Base-by-base conservation (phyloP, 108 stramenopile species). In the Asterionellopsis glacialis region DNA sequence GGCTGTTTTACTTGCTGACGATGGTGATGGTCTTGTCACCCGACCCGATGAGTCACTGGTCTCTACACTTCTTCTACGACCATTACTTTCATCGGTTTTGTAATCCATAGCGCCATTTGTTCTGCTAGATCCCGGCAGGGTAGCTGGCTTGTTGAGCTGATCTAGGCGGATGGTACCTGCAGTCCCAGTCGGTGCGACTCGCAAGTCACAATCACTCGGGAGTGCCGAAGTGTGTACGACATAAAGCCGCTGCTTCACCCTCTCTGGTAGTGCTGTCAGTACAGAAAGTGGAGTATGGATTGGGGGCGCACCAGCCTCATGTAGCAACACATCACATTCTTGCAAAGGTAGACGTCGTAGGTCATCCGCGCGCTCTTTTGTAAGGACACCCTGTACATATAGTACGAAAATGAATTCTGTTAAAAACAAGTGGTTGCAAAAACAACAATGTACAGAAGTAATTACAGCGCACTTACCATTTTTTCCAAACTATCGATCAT, bases 221-320 rank as follows among this genome's bases (percentile, higher is more conserved):
- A 93, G 74, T 7, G 81, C 82, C 7, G 88, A 72, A 1, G 92
- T 89, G 67, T 97, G 96, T 11, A 97, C 94, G n/a, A 97, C 88
- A 64, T 93, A 97, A n/a, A 97, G 68, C 13, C 88, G 65, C 49
- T 79, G 68, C 69, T 91, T 93, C 4, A 97, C 86, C 10, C 74
- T 64, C 11, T 70, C 45, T 6, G 94, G 93, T 12, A 93, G 77
- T 51, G 79, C 71, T 53, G 79, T 24, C 0, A 97, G 74, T 22
- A 91, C 93, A 7, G 74, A 72, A 15, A 97, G 73, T 10, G 96
- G 90, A 16, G 96, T 97, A 73, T 97, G 96, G 44, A 97, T 86
- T 10, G 96, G 96, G 12, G 96, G 93, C 0, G 87, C 91, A 11
- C 96, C 96, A 12, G 93, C 83, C 65, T 97, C 96, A 61, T 97